These are phyloP conservation scores for Dendrobium catenatum DNA, from an alignment of 106 monocot genomes.

Conservation along the genomic window DNA sequence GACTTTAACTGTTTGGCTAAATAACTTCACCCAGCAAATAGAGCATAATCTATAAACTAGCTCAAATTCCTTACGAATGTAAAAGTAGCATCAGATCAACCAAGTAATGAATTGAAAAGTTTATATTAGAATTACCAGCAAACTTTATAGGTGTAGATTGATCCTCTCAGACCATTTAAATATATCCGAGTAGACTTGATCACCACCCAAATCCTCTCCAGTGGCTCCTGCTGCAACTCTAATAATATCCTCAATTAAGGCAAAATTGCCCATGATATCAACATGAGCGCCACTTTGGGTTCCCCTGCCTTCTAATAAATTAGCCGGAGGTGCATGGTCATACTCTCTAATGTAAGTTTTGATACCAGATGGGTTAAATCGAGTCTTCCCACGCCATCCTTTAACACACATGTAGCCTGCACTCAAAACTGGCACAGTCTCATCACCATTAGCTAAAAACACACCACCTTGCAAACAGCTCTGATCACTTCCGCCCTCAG, in stretches of 20 bases:
- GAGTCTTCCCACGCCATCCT: constrained; percentile 91
- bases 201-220: constrained; percentile 83
- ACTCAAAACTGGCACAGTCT: constrained; percentile 94
- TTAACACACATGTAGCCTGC: constrained; percentile 94
- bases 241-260: constrained; percentile 87
- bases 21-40: too few species aligned
- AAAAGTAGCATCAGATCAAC: not conserved
- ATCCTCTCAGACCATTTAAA: constrained; percentile 97
- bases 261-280: constrained; percentile 99
- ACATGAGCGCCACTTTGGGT: constrained; percentile 98
- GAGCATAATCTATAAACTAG: not conserved
- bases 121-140: constrained; percentile 18
- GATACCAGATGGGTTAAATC: constrained; percentile 86
- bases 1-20: not conserved
- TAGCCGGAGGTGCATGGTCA: constrained; percentile 79
- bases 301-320: constrained; percentile 84
- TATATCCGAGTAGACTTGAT: constrained; percentile 90
- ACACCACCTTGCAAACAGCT: constrained; percentile 83
- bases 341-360: constrained; percentile 83
- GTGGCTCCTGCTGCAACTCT: constrained; percentile 92
- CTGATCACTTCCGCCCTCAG: constrained; percentile 43
- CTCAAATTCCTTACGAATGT: not conserved
- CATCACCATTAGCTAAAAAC: constrained; percentile 68
- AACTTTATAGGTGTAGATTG: constrained; percentile 48
- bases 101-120: not conserved